phyloP scores from a whole-genome alignment of 352 stramenopile genomes.

The Elongisporangium prolatum region DNA sequence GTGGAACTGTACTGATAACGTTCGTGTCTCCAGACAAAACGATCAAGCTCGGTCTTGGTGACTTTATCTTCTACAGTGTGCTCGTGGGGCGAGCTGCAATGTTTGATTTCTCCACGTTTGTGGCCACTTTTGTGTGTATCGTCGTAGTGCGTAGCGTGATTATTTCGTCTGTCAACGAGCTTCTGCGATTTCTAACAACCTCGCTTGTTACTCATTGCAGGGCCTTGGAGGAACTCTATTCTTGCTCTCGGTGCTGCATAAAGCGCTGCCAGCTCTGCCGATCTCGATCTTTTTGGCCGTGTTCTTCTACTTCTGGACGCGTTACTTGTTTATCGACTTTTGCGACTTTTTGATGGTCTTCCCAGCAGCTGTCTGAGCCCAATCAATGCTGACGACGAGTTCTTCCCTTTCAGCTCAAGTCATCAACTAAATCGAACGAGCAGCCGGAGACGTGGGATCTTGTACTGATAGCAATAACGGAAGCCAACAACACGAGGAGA shows the following conservation, averaged over 20 bases:
- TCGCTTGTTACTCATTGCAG: slow-evolving; percentile 14
- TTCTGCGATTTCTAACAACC: no score
- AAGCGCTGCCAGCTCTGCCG: slow-evolving; percentile 93
- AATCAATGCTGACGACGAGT: no score
- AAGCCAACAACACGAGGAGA: neutral
- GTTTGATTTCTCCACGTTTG: slow-evolving; percentile 95
- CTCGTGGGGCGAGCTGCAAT: slow-evolving; percentile 94
- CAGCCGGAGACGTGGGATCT: no score
- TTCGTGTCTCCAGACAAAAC: slow-evolving; percentile 65
- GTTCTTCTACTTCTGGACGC: slow-evolving; percentile 80
- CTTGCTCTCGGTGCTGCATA: slow-evolving; percentile 92
- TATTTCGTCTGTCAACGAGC: neutral
- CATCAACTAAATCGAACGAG: no score
- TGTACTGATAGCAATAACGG: neutral
- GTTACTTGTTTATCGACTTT: slow-evolving; percentile 82
- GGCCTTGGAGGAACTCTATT: slow-evolving; percentile 94
- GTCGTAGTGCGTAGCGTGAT: slow-evolving; percentile 75
- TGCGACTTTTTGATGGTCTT: slow-evolving; percentile 77
- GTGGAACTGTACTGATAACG: neutral
- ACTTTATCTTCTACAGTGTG: slow-evolving; percentile 99
- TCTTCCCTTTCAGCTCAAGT: no score
- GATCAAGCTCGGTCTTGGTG: slow-evolving; percentile 93
- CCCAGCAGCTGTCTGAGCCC: slow-evolving; percentile 37
- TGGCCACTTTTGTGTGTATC: slow-evolving; percentile 90
- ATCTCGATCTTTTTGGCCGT: slow-evolving; percentile 90